A percentile compares a stretch with the other conserved stretches of the same genome.
Conservation (phyloP, 208 protist genomes). For the Crithidia brevicula region DNA sequence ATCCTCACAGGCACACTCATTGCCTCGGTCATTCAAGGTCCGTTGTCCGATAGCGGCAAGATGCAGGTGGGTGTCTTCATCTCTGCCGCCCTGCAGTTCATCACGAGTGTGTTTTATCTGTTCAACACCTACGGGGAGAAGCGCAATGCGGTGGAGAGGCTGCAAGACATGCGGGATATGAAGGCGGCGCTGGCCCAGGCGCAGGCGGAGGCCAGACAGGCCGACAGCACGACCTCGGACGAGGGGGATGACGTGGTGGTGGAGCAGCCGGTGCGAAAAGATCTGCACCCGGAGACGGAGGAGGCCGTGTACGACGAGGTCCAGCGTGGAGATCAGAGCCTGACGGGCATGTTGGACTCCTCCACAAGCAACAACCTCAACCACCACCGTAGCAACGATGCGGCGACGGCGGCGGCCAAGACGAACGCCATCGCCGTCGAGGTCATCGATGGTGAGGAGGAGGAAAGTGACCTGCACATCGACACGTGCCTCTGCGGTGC, state of each 20-base stretch:
- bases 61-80: conserved; percentile 57
- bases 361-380: conserved; percentile 8
- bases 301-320: not conserved
- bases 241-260: not conserved
- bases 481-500: conserved; percentile 17
- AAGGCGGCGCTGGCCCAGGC: not conserved
- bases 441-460: not conserved
- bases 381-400: conserved; percentile 1
- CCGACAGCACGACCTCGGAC: not conserved
- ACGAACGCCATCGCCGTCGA: not conserved
- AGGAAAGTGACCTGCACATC: not conserved
- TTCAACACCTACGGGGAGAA: conserved; percentile 78
- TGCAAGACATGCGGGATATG: conserved; percentile 29
- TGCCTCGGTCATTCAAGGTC: conserved; percentile 48
- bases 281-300: not conserved
- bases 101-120: conserved; percentile 52
- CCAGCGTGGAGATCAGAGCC: not conserved
- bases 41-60: conserved; percentile 53
- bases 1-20: conserved; percentile 54
- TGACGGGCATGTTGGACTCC: not conserved
- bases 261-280: not conserved
- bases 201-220: not conserved
- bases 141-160: conserved; percentile 51
- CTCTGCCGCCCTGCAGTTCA: conserved; percentile 57
- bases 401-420: not conserved